Evolutionary conservation across 2,329 filamentous ascomycete species (phyloP).

Genomic region (Colletotrichum sidae): DNA sequence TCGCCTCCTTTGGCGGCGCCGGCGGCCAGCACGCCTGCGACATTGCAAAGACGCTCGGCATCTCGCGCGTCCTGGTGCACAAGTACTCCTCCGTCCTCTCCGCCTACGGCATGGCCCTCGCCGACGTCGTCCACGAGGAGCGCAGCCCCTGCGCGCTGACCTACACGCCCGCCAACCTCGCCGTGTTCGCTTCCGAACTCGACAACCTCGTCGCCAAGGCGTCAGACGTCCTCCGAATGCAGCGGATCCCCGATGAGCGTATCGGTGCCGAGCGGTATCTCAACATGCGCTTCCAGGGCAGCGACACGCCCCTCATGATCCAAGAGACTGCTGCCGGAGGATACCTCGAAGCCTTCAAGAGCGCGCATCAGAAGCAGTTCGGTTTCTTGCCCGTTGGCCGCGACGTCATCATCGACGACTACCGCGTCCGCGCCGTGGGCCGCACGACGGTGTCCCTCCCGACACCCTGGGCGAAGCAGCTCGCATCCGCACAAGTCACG

Average conservation of each 20-base stretch:
- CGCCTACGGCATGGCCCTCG: conserved; percentile 55
- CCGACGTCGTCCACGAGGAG: conserved; percentile 49
- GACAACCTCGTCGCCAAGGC: conserved; percentile 46
- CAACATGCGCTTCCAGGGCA: conserved; percentile 58
- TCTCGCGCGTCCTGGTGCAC: conserved; percentile 51
- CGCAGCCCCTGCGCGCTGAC: conserved; percentile 45
- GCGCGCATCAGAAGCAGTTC: conserved; percentile 54
- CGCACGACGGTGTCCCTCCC: conserved; percentile 27
- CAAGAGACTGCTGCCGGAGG: conserved; percentile 42
- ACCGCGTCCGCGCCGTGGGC: conserved; percentile 55
- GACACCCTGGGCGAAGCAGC: conserved; percentile 22
- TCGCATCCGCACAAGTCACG: conserved; percentile 8
- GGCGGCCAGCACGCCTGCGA: conserved; percentile 55
- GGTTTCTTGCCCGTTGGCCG: conserved; percentile 51
- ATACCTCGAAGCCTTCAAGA: conserved; percentile 49
- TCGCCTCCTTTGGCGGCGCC: conserved; percentile 50
- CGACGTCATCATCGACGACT: conserved; percentile 55
- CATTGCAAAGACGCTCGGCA: conserved; percentile 51
- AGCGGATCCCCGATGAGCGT: conserved; percentile 26
- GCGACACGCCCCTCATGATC: conserved; percentile 57
- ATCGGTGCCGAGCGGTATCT: conserved; percentile 49
- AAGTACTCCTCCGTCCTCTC: conserved; percentile 47
- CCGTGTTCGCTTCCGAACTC: conserved; percentile 41
- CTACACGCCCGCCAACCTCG: conserved; percentile 36
- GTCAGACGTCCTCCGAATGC: conserved; percentile 49